Evolutionary conservation across 2,329 filamentous ascomycete genomes (phyloP), one percentile per base, ranked within the genome.

Genomic region (Hypoxylon sp.): DNA sequence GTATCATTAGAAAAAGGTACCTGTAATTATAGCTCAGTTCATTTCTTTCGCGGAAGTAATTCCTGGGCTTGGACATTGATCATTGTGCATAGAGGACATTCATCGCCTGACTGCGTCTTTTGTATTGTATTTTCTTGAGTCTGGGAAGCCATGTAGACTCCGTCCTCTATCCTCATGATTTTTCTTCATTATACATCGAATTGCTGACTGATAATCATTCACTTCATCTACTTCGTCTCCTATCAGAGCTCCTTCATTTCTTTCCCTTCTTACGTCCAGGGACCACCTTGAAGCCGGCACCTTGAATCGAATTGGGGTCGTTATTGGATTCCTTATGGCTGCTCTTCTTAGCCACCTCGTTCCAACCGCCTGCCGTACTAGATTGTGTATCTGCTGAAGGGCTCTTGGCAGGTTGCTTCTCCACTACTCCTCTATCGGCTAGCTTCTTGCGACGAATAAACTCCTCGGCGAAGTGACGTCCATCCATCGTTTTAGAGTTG

Each of bases 331-430:
- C 85, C 67, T 83, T 84, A 52, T 83, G 82, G 60, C 82, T 81
- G 52, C 92, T 91, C 85, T 98, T 98, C 90, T 98, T 98, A 1
- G 96, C 96, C 57, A 99, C 96, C 82, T 98, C 96, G 74, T 87
- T 97, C 96, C 96, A 99, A 19, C 95, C 95, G 60, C 85, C 82
- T 25, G 81, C 76, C 53, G 80, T 83, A 72, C 81, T 83, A 46
- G 80, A 79, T 70, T 82, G 81, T 23, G 76, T 80, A 52, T 84
- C 82, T 4, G 75, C 80, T 70, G 79, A 83, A 67, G 74, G 79
- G 62, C 76, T 85, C 53, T 82, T 85, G 51, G 87, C 84, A 14
- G 89, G 85, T 60, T 92, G 88, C 74, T 93, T 91, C 78, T 94
- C 92, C 17, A 97, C 85, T 1, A 98, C 87, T 41, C 96, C 96